Evolutionary conservation across 192 early-diverging fungal species (phyloP), one percentile per base, ranked within the genome.

Genomic region (Backusella tarrabulga): DNA sequence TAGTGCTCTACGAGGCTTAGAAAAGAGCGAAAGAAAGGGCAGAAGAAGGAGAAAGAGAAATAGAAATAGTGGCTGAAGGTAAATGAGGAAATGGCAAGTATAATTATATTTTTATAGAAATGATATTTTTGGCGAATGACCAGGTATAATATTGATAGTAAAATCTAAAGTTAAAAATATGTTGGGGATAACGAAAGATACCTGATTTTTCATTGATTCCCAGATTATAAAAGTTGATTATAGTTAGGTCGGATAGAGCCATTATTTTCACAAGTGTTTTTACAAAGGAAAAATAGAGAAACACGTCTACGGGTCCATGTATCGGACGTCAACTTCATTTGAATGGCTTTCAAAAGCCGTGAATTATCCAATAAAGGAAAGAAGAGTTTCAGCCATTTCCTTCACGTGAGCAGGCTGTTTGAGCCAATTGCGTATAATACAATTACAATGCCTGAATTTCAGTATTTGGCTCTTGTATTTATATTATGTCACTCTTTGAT

Each of bases 401-500:
- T 9, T 63, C 56, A 63, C 23, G 21, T 63, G 56, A 29, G 26
- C 26, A 12, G 9, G 29, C 8, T 12, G 26, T 4, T 26, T 3
- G 23, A 63, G 3, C 56, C 56, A 60, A 60, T 60, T 14, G 23
- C 29, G 12, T 29, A 63, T 29, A 29, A 29, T 63, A 63, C 5
- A 63, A 63, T 12, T 14, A 29, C 26, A 23, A 63, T 63, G 56
- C 56, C 56, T 63, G 56, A 26, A 63, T 29, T 63, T 50, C 6
- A 12, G 29, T 29, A 63, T 63, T 63, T 26, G 26, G 1, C 54
- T 60, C 54, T 63, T 63, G 29, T 63, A 29, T 29, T 63, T 63
- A 63, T 14, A 63, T 63, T 12, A 85, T 85, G 84, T 85, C 84
- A 35, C 69, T 83, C 21, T 76, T 85, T 68, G 84, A 85, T 66